phyloP scores from a whole-genome alignment of 345 rosid genomes.

The Litchi chinensis region DNA sequence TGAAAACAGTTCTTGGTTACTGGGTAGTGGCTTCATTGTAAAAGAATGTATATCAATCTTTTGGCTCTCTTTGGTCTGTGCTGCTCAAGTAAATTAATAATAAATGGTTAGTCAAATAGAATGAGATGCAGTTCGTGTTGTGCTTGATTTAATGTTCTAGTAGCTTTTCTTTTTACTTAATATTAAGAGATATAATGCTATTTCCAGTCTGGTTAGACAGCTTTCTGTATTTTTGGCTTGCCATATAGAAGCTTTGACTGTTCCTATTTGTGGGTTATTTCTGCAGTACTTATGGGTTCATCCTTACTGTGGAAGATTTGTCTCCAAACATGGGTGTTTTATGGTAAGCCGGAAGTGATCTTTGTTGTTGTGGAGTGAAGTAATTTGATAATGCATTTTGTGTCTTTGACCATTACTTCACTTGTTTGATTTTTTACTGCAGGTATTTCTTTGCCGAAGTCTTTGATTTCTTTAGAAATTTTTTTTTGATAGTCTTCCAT shows the following conservation, averaged over 20 bases:
- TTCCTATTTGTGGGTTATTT: conserved; percentile 18
- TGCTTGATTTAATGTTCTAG: too few relatives aligned
- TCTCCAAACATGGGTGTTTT: conserved; percentile 93
- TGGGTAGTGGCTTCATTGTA: too few relatives aligned
- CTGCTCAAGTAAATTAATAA: too few relatives aligned
- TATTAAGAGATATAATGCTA: not conserved
- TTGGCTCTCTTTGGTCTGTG: too few relatives aligned
- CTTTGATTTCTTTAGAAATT: conserved; percentile 80
- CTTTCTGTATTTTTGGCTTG: conserved; percentile 8
- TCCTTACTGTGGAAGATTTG: conserved; percentile 88
- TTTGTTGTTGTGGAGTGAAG: conserved; percentile 1
- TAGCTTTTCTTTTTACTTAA: too few relatives aligned
- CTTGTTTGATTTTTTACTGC: conserved; percentile 28
- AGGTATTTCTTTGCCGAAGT: conserved; percentile 99
- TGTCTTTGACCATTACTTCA: conserved; percentile 12
- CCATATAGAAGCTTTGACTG: conserved; percentile 3
- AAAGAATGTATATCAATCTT: too few relatives aligned
- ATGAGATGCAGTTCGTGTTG: too few relatives aligned
- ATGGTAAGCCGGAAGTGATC: conserved; percentile 55
- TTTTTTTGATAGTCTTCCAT: conserved; percentile 91
- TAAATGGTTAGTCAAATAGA: too few relatives aligned
- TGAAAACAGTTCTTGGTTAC: too few relatives aligned
- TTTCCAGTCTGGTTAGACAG: not conserved
- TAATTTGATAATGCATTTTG: conserved; percentile 1
- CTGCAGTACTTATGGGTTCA: conserved; percentile 91